These are phyloP conservation scores for Capsaspora owczarzaki DNA, from an alignment of 78 protist species.

Conservation along the genomic window DNA sequence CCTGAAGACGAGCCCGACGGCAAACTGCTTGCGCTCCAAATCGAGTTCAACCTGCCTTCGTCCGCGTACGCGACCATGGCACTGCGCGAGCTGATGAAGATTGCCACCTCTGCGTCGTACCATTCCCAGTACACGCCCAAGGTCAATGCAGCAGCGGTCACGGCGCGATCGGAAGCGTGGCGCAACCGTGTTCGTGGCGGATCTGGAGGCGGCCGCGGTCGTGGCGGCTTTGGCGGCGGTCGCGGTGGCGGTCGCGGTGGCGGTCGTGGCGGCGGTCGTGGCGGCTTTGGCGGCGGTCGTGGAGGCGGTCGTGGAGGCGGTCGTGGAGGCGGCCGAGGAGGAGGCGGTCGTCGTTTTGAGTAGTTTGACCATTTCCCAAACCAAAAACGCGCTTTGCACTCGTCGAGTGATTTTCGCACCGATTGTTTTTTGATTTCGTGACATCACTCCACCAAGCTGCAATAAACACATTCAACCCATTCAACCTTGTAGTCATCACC, in stretches of 20 bases:
- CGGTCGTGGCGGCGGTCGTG: neutral
- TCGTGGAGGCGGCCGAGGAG: neutral
- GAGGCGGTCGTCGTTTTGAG: no score
- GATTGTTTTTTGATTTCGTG: no score
- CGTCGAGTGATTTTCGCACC: no score
- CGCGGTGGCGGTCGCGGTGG: neutral
- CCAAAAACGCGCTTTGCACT: no score
- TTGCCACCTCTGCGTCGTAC: neutral
- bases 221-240: neutral
- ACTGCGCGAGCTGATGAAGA: conserved; percentile 37
- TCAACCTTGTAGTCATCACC: no score
- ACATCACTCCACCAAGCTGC: no score
- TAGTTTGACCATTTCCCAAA: no score
- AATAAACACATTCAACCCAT: no score
- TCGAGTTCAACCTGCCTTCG: conserved; percentile 30
- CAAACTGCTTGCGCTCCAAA: conserved; percentile 4
- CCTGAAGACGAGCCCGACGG: neutral
- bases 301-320: neutral
- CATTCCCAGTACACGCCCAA: neutral
- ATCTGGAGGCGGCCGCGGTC: neutral
- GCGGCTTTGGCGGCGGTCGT: neutral
- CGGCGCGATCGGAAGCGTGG: neutral
- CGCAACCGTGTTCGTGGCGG: neutral
- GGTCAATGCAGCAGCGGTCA: no score
- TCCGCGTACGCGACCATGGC: conserved; percentile 50